Evolutionary conservation across 2,329 filamentous ascomycete species (phyloP).

Genomic region (Trichothecium roseum): DNA sequence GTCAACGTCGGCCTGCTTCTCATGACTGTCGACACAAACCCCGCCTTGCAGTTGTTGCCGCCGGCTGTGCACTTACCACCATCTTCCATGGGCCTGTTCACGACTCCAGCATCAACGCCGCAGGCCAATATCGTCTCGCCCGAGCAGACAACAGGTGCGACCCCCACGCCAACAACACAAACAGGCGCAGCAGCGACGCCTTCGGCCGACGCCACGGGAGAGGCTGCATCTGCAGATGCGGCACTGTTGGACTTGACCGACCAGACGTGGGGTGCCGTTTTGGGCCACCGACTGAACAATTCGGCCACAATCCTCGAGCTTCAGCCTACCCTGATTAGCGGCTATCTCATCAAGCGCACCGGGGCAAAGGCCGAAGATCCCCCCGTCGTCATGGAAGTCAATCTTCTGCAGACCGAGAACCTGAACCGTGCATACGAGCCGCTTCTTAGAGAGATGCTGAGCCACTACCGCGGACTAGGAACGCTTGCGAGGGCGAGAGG

Average conservation of each 20-base stretch:
- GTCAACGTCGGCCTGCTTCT: slow-evolving; percentile 45
- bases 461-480: slow-evolving; percentile 57
- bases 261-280: slow-evolving; percentile 65
- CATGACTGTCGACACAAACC: slow-evolving; percentile 54
- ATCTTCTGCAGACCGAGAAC: slow-evolving; percentile 48
- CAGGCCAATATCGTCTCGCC: slow-evolving; percentile 49
- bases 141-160: slow-evolving; percentile 44
- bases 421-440: slow-evolving; percentile 46
- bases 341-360: slow-evolving; percentile 55
- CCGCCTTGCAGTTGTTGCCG: slow-evolving; percentile 53
- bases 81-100: slow-evolving; percentile 35
- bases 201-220: slow-evolving; percentile 28
- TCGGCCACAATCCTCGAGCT: slow-evolving; percentile 43
- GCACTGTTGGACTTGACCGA: slow-evolving; percentile 64
- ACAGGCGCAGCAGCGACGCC: slow-evolving; percentile 33
- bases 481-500: slow-evolving; percentile 59
- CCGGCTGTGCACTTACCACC: slow-evolving; percentile 38
- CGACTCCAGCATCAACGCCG: slow-evolving; percentile 60
- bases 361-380: slow-evolving; percentile 45
- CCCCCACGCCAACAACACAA: slow-evolving; percentile 34
- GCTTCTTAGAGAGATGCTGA: slow-evolving; percentile 59
- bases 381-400: slow-evolving; percentile 52
- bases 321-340: slow-evolving; percentile 49
- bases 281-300: slow-evolving; percentile 55
- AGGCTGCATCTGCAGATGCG: slow-evolving; percentile 40